Base-by-base conservation (phyloP, 352 stramenopile species). In the Phytophthora megakarya region DNA sequence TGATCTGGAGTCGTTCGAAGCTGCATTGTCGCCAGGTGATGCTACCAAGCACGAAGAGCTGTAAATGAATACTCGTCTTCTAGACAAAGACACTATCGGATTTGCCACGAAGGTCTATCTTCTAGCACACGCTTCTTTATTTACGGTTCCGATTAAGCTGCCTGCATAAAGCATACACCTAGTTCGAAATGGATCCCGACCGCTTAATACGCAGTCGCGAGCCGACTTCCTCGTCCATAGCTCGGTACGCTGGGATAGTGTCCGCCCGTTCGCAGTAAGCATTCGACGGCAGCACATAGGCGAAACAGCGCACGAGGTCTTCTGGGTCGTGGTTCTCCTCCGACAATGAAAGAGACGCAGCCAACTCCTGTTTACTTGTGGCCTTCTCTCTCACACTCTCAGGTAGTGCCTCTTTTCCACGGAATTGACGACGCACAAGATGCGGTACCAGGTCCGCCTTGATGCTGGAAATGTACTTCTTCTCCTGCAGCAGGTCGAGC, bases 401-500 rank as follows among this genome's bases (percentile, higher is more conserved):
- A 5, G 81, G 78, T 11, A 92, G 54, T 7, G 75, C 82, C n/a
- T 75, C 58, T 13, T 68, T 61, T 32, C 85, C 86, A 22, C 86
- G 82, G 59, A 95, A 95, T 64, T 95, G 86, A 22, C 82, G 82
- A 26, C 81, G 78, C 44, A 95, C 77, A 23, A 95, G 67, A 42
- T 91, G 83, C 35, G 86, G 86, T 23, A 95, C 79, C 3, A 95
- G 60, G 39, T 95, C 86, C 35, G 81, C 77, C 65, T 95, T 92
- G 67, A 95, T 92, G 60, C 82, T 95, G 22, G 77, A 75, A 54
- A 95, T 90, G 72, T 90, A 85, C 67, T 92, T 90, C 67, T 92
- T 95, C 67, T 92, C 84, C 35, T 84, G 64, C 55, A 94, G 49
- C 35, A 92, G 62, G 26, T 92, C 80, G 9, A 94, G 56, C 43